A percentile compares a stretch with the other conserved stretches of the same genome.
phyloP scores from a whole-genome alignment of 1,284 basidiomycete species.

The Pisolithus thermaeus region DNA sequence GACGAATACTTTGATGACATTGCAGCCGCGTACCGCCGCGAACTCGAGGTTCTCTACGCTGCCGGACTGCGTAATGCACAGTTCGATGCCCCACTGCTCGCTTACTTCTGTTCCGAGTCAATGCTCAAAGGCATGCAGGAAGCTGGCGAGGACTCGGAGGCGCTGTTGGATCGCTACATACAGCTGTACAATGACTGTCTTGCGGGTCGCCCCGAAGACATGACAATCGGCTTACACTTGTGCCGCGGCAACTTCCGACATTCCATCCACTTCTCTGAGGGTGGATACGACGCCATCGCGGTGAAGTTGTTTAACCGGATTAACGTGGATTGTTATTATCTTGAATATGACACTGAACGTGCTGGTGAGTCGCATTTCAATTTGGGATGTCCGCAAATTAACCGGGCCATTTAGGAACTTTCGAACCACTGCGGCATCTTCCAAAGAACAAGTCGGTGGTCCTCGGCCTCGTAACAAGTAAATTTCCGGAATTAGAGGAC shows the following conservation, averaged over 20 bases:
- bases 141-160: constrained; percentile 54
- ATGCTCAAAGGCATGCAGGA: constrained; percentile 62
- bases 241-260: constrained; percentile 74
- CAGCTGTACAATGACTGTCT: constrained; percentile 65
- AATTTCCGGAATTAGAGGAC: constrained; percentile 62
- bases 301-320: constrained; percentile 67
- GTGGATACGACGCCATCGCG: constrained; percentile 72
- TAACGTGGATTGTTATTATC: constrained; percentile 72
- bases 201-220: constrained; percentile 51
- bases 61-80: constrained; percentile 72
- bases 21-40: constrained; percentile 62
- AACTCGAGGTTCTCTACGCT: constrained; percentile 67
- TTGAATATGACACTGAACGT: constrained; percentile 75
- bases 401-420: constrained; percentile 27
- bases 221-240: constrained; percentile 68
- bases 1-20: constrained; percentile 74
- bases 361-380: constrained; percentile 42
- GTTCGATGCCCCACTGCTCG: constrained; percentile 69
- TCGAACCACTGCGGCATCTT: constrained; percentile 60
- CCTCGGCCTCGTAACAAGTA: constrained; percentile 71
- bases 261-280: constrained; percentile 65
- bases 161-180: constrained; percentile 65
- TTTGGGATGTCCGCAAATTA: neutral
- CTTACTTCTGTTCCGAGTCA: constrained; percentile 58
- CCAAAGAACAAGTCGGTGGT: constrained; percentile 66